Conservation (phyloP, 1,284 basidiomycete species). For the Stereum hirsutum region DNA sequence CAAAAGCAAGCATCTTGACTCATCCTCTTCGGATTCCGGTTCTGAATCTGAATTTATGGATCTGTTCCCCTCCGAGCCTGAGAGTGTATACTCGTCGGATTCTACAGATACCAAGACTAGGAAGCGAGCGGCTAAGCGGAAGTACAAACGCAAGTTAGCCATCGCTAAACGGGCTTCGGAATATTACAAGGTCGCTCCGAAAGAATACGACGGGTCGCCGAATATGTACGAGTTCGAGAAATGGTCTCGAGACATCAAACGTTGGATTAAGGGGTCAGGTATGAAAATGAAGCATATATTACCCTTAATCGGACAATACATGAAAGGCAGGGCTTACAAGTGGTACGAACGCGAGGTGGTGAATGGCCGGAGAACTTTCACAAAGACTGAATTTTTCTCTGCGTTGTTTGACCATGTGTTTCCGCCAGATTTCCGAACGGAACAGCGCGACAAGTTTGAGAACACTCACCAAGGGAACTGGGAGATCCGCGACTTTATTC, state of each 20-base stretch:
- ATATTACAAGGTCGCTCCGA: not conserved
- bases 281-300: not conserved
- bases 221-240: not conserved
- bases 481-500: not conserved
- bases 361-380: not conserved
- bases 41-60: not conserved
- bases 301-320: not conserved
- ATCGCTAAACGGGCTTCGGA: not conserved
- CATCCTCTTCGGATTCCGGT: too few relatives aligned
- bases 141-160: not conserved
- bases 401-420: conserved; percentile 5
- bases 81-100: not conserved
- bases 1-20: not conserved
- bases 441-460: not conserved
- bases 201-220: not conserved
- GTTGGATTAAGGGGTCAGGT: not conserved
- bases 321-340: not conserved
- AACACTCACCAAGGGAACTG: not conserved
- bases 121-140: not conserved
- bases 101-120: not conserved
- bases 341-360: not conserved
- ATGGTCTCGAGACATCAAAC: not conserved
- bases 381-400: not conserved
- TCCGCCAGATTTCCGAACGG: not conserved
- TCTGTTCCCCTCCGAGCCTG: not conserved